Evolutionary conservation across 2,329 filamentous ascomycete genomes (phyloP), one percentile per base, ranked within the genome.

Genomic region (Calonectria fujianensis): DNA sequence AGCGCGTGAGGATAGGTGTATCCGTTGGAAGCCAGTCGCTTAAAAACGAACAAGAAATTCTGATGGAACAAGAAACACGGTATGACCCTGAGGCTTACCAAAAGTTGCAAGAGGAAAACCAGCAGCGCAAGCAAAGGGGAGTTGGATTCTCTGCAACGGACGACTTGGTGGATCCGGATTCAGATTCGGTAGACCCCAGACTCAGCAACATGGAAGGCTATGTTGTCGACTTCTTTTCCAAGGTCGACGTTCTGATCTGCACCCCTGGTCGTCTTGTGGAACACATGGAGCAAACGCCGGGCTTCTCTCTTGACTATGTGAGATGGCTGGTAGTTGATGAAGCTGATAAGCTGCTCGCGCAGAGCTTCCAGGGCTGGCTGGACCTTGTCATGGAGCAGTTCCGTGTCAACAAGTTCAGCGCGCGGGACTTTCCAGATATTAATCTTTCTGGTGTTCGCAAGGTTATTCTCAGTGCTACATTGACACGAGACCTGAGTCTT

Each of bases 321-420:
- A 91, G 94, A 75, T 98, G 96, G 96, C 88, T 98, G 0, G 91
- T 98, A 3, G 94, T 98, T 59, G 96, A 98, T 80, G 96, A 98
- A 85, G 97, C 96, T 14, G 96, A 98, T 84, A 95, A 97, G 82
- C 88, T 98, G 16, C 90, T 98, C 8, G 94, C 96, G 54, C 95
- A 98, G 83, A 96, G 94, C 81, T 98, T 97, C 84, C 96, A 98
- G 83, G 94, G 96, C 80, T 98, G 96, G 96, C 88, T 97, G 4
- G 91, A 93, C 51, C 86, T 93, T 0, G 91, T 97, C 9, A 93
- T 95, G 82, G 90, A 93, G 20, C 86, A 87, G 57, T 88, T 95
- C 75, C 88, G 88, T 48, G 84, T 83, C 2, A 83, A 84, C 3
- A 87, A 88, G 52, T 89, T 89, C 77, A 88, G 89, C 31, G 85